Evolutionary conservation across 1,139 yeast genomes (phyloP), one percentile per base, ranked within the genome.

Genomic region (Candida glucosophila): DNA sequence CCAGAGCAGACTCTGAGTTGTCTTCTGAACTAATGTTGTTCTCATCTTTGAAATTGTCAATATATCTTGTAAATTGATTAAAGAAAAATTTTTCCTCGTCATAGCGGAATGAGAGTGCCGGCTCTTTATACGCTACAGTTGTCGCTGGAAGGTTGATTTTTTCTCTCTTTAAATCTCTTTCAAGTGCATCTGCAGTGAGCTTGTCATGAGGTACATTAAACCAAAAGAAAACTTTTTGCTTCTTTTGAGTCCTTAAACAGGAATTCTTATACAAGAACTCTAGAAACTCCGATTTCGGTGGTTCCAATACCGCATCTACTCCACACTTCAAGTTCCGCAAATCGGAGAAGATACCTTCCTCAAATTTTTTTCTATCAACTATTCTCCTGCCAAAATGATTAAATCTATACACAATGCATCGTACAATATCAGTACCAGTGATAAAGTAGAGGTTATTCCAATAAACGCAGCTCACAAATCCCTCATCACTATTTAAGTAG

Each of bases 171-270:
- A 88, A 57, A 46, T 90, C 98, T 41, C 98, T 64, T 52, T 88
- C 97, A 29, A 90, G 58, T 1, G 97, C 97, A 52, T 90, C 98
- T 3, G 90, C 77, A 69, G 90, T 88, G 26, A 90, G 58, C 44
- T 82, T 77, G 48, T 90, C 96, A 54, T 90, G 97, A 22, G 92
- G 90, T 5, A 90, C 97, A 45, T 88, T 80, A 50, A 82, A 88
- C 98, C 98, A 90, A 50, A 79, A 86, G 49, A 90, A 90, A 20
- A 90, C 97, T 49, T 90, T 90, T 49, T 90, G 98, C 49, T 90
- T 90, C 64, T 90, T 90, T 46, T 90, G 97, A 1, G 98, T 90
- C 40, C 95, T 68, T 14, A 90, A 65, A 49, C 98, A 88, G 36
- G 79, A 75, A 47, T 90, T 85, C 43, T 79, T 81, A 53, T 80